phyloP scores from a whole-genome alignment of 352 stramenopile species.

The Globisporangium nagaii region DNA sequence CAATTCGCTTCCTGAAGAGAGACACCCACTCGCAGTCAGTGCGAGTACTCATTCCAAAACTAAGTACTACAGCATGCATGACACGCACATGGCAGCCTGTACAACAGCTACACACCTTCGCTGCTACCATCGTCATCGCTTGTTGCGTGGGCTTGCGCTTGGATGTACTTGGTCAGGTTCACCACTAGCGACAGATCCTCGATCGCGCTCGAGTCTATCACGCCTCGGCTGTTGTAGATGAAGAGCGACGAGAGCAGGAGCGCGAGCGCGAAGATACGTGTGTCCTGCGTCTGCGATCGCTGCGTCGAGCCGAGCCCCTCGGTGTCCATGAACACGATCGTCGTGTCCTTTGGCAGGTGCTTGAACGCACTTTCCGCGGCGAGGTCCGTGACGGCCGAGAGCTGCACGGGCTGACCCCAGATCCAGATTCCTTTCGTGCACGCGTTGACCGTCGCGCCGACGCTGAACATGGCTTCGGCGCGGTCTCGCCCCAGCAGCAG shows the following conservation, averaged over 20 bases:
- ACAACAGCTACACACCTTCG: slow-evolving; percentile 2
- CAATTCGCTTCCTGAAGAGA: slow-evolving; percentile 24
- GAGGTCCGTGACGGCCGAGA: slow-evolving; percentile 5
- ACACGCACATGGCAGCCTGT: too few relatives aligned
- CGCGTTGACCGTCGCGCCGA: slow-evolving; percentile 64
- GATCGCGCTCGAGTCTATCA: slow-evolving; percentile 71
- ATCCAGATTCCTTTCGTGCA: slow-evolving; percentile 85
- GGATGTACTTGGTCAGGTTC: slow-evolving; percentile 72
- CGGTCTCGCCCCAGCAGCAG: slow-evolving; percentile 41
- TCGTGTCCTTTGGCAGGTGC: slow-evolving; percentile 39
- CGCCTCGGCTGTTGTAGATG: slow-evolving; percentile 75
- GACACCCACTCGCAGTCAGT: neutral
- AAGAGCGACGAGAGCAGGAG: slow-evolving; percentile 65
- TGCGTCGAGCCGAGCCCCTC: slow-evolving; percentile 64
- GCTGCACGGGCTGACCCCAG: slow-evolving; percentile 49
- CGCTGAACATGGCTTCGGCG: slow-evolving; percentile 63
- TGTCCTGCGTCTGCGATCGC: slow-evolving; percentile 65
- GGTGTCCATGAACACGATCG: slow-evolving; percentile 72
- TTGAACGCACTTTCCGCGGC: slow-evolving; percentile 20
- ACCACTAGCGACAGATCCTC: slow-evolving; percentile 76
- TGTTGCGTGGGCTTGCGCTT: slow-evolving; percentile 25
- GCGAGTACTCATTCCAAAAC: neutral
- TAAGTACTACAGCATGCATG: neutral
- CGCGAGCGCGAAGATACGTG: slow-evolving; percentile 62
- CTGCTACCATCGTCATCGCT: slow-evolving; percentile 3